These are phyloP conservation scores for Plenodomus lindquistii DNA, from an alignment of 2,329 filamentous ascomycete genomes.

Conservation along the genomic window DNA sequence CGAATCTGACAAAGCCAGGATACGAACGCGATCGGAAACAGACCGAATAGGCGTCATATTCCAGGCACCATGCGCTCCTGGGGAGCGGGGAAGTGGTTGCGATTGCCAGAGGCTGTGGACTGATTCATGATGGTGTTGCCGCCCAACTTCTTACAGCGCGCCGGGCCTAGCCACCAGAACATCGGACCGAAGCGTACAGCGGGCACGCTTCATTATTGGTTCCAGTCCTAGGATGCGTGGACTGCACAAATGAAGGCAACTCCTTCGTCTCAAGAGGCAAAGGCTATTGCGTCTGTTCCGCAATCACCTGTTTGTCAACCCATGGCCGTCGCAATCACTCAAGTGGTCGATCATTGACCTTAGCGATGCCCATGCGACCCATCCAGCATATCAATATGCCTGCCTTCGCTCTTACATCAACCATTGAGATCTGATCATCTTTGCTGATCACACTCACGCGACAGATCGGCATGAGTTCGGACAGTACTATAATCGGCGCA, in stretches of 20 bases:
- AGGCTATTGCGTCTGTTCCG: neutral
- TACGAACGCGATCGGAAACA: no score
- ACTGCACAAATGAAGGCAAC: neutral
- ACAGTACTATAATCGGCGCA: neutral
- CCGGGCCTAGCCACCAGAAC: neutral
- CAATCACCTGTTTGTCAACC: neutral
- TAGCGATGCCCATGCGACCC: no score
- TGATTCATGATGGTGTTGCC: neutral
- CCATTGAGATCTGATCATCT: neutral
- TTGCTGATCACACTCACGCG: neutral
- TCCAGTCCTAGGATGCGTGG: neutral
- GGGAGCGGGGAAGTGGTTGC: no score
- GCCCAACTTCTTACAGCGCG: neutral
- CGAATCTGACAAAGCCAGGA: no score
- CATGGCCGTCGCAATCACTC: neutral
- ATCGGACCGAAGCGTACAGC: neutral
- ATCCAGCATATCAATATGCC: neutral
- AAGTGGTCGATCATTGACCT: neutral
- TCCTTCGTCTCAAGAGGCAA: neutral
- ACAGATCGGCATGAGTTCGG: neutral
- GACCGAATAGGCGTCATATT: slow-evolving; percentile 5
- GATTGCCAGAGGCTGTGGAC: neutral
- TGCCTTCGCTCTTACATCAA: neutral
- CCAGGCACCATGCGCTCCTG: no score
- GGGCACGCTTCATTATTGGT: neutral